Evolutionary conservation across 768 basidiomycete species (phyloP), one percentile per base, ranked within the genome.

Genomic region (Tulasnella sp.): DNA sequence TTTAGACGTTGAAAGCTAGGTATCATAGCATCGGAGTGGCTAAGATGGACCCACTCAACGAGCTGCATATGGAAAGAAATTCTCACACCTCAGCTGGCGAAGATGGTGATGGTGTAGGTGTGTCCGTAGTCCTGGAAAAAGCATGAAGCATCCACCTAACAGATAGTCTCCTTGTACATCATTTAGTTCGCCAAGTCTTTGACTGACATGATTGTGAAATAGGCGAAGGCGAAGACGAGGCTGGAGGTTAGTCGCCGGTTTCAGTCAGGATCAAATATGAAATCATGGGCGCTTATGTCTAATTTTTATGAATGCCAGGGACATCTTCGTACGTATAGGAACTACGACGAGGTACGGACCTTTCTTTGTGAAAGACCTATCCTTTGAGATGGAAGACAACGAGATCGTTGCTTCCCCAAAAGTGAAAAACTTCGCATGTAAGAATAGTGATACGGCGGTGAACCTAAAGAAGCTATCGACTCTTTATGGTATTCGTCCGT

Each of bases 371-470:
- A 89, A 92, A 70, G 84, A 93, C 65, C 85, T 92, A 8, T 74
- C 74, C 17, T 94, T 99, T 74, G 97, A 97, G 73, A 92, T 98
- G 85, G 96, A 99, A 71, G 80, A 82, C 64, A 87, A 86, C 69
- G 84, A 89, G 67, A 74, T 82, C 69, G 81, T 91, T 59, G 74
- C 70, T 42, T 78, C 86, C 3, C 78, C 80, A 27, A 82, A 87
- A 70, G 90, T 96, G 72, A 96, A 97, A 76, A 97, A 98, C 61
- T 92, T 99, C 63, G 94, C 96, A 4, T 97, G 94, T 76, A 98
- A 97, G 79, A 89, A 88, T 67, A 90, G 87, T 30, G 91, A 92
- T 64, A 87, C 85, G 17, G 82, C 88, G 44, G 87, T n/a, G n/a
- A n/a, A 90, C 65, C 79, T 80, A 59, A 92, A 88, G 78, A 89